Evolutionary conservation across 2,329 filamentous ascomycete species (phyloP).

Genomic region (Fusarium sp.): DNA sequence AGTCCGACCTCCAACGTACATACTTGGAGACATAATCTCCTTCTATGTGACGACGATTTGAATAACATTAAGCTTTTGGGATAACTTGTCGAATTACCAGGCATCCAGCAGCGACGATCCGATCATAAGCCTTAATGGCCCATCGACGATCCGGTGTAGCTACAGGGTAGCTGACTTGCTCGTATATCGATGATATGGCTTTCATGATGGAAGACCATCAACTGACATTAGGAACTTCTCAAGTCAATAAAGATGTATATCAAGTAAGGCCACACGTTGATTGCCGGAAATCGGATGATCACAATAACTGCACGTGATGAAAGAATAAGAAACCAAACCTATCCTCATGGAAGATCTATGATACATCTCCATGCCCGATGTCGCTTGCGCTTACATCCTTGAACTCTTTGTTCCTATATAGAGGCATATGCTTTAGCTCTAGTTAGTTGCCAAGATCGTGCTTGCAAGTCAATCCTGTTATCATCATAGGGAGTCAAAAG

Average conservation of each 20-base stretch:
- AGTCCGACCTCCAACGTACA: background rate
- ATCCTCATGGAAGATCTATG: background rate
- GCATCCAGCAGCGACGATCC: background rate
- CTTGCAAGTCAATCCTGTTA: too few species aligned
- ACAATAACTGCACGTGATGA: background rate
- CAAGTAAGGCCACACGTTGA: background rate
- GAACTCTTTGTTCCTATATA: background rate
- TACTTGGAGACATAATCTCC: background rate
- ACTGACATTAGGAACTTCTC: background rate
- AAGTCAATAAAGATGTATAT: accelerated
- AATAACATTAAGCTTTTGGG: background rate
- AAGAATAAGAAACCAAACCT: background rate
- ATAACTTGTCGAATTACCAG: too few species aligned
- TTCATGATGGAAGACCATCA: background rate
- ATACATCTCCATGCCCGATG: background rate
- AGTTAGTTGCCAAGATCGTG: too few species aligned
- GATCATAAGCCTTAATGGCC: background rate
- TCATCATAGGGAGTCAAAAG: background rate
- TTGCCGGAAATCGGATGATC: background rate
- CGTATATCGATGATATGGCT: too few species aligned
- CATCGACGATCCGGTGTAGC: background rate
- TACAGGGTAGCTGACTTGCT: background rate
- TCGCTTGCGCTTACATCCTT: background rate
- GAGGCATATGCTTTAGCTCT: background rate
- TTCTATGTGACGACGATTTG: background rate